These are phyloP conservation scores for Tolypocladium sp. DNA, from an alignment of 2,329 filamentous ascomycete species.

Conservation along the genomic window DNA sequence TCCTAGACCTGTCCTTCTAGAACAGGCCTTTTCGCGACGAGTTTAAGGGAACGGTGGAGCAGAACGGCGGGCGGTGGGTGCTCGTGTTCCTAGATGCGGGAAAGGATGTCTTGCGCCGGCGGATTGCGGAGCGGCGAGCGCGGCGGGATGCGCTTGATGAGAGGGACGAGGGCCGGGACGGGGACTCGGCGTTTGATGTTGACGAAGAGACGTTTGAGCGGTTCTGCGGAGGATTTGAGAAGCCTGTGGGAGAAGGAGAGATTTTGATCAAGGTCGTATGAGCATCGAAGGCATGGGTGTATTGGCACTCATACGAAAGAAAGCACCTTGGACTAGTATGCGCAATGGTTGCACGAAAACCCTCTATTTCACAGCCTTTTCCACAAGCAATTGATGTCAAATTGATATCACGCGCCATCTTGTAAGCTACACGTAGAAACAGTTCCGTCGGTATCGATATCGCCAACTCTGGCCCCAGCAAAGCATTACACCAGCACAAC, in stretches of 20 bases:
- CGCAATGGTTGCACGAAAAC: not conserved
- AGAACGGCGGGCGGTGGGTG: not conserved
- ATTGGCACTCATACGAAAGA: not conserved
- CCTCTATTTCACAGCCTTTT: not conserved
- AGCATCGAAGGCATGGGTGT: not conserved
- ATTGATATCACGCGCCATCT: too few species aligned
- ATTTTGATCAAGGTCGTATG: not conserved
- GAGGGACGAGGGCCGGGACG: not conserved
- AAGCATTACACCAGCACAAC: not conserved
- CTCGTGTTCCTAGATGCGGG: not conserved
- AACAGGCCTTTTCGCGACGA: not conserved
- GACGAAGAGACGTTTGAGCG: not conserved
- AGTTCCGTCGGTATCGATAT: not conserved
- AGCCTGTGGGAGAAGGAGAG: not conserved
- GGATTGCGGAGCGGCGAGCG: not conserved
- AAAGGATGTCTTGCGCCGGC: not conserved
- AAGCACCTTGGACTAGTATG: not conserved
- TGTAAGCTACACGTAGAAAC: too few species aligned
- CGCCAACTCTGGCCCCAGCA: too few species aligned
- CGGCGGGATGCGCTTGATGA: not conserved
- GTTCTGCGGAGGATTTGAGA: not conserved
- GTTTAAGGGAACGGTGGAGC: not conserved
- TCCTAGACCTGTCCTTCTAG: not conserved
- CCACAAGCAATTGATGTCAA: too few species aligned
- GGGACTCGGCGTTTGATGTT: not conserved